Evolutionary conservation across 2,329 filamentous ascomycete species (phyloP), one percentile per base, ranked within the genome.

Genomic region (Beauveria sp.): DNA sequence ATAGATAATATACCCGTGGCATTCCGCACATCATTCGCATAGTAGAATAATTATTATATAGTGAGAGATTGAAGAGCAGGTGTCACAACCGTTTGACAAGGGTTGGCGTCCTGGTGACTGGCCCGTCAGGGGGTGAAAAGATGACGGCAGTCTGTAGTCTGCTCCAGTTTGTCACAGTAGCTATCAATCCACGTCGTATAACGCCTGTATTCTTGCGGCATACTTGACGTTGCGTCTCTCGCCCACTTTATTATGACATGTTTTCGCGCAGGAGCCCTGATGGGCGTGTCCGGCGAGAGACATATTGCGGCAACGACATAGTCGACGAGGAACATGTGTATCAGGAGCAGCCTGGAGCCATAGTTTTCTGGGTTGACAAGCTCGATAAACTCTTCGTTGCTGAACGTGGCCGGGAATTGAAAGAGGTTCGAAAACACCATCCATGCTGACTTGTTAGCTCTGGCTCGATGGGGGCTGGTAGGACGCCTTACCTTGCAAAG

Each of bases 251-350:
- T 67, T 10, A 70, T 63, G 55, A 67, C 64, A 8, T 63, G 60
- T 43, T 70, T 69, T 9, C 69, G 65, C 1, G 65, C 68, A 3
- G 64, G 58, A 16, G 59, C 66, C 28, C 63, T 68, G 20, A 67
- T 66, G 28, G 63, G 62, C 22, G 66, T 63, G 3, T 60, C 46
- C 2, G 64, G 65, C 0, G 66, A 55, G 18, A 70, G 63, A 24
- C 66, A 67, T 30, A 63, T 67, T 16, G 62, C 62, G 4, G 66
- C 69, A 3, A 71, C 60, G 0, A 69, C 50, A 46, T 72, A 71
- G 24, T 72, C 70, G 3, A 72, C 56, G 2, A 77, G 65, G 20
- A 75, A 70, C 63, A 72, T 71, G 63, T 76, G 73, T 6, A 75
- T 70, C 24, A 74, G 65, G 1, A 76, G 66, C 1, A 77, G 65